phyloP scores from a whole-genome alignment of 768 basidiomycete genomes.

The Mycena venus region DNA sequence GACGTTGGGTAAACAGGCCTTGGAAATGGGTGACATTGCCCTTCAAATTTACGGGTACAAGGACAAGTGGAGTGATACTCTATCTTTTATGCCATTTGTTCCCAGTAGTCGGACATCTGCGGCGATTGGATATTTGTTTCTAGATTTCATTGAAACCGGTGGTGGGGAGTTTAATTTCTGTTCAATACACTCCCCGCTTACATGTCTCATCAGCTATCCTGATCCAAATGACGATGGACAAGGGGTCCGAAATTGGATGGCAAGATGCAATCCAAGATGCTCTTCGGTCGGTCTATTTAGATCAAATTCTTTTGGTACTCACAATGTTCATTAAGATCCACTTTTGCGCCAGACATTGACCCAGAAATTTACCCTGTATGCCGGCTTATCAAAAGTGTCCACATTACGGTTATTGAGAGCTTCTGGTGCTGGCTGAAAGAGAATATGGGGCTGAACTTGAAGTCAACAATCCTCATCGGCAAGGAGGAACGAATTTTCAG shows the following conservation, averaged over 20 bases:
- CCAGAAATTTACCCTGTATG: conserved; percentile 29
- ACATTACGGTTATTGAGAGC: conserved; percentile 46
- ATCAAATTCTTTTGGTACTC: no score
- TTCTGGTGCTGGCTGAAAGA: conserved; percentile 44
- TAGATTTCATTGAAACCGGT: conserved; percentile 45
- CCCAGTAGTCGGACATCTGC: conserved; percentile 39
- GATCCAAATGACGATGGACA: conserved; percentile 43
- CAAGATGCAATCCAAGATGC: conserved; percentile 27
- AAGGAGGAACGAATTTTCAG: conserved; percentile 37
- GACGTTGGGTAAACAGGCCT: conserved; percentile 39
- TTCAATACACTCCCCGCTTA: not conserved
- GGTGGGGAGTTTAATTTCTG: conserved; percentile 35
- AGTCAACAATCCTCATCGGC: conserved; percentile 34
- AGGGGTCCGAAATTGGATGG: conserved; percentile 46
- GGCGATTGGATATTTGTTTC: conserved; percentile 46
- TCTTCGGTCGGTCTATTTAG: not conserved
- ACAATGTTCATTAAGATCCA: conserved; percentile 22
- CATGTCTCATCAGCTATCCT: conserved; percentile 37
- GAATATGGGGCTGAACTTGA: conserved; percentile 32
- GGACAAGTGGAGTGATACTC: conserved; percentile 42
- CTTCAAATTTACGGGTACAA: conserved; percentile 26
- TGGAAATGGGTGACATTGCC: conserved; percentile 45
- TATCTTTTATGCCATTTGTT: conserved; percentile 38
- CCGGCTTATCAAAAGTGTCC: conserved; percentile 39
- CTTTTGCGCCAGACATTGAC: conserved; percentile 40